A percentile compares a stretch with the other conserved stretches of the same genome.
These are phyloP conservation scores for Chalciporus sp. DNA, from an alignment of 1,284 basidiomycete species.

Conservation along the genomic window DNA sequence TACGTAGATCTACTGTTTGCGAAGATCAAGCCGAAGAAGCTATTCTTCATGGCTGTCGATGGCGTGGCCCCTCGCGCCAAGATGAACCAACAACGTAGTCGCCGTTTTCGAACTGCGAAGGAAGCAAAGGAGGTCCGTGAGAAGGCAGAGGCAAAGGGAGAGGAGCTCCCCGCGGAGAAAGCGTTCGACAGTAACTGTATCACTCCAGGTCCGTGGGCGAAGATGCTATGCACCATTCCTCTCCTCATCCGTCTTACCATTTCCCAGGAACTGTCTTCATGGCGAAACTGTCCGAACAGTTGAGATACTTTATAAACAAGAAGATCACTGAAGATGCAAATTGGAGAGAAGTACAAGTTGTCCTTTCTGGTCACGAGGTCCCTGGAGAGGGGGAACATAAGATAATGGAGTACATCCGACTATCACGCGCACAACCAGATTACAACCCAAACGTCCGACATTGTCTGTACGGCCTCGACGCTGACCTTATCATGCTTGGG, in stretches of 20 bases:
- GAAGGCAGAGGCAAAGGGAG: conserved; percentile 87
- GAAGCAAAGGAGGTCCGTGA: conserved; percentile 88
- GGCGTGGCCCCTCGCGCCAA: conserved; percentile 98
- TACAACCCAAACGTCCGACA: conserved; percentile 95
- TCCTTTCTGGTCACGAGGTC: conserved; percentile 97
- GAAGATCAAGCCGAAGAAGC: conserved; percentile 96
- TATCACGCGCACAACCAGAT: conserved; percentile 91
- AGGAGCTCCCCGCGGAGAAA: conserved; percentile 90
- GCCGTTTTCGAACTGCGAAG: conserved; percentile 94
- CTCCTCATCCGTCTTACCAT: background rate
- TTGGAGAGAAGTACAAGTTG: conserved; percentile 91
- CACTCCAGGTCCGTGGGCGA: conserved; percentile 77
- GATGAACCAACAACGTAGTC: conserved; percentile 98
- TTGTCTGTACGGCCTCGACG: conserved; percentile 97
- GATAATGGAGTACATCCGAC: conserved; percentile 99
- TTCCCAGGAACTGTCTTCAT: conserved; percentile 89
- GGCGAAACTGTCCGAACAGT: conserved; percentile 86
- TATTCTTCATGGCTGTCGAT: conserved; percentile 98
- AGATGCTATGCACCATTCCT: background rate
- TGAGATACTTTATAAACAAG: conserved; percentile 97
- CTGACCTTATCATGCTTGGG: conserved; percentile 98
- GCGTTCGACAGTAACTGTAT: conserved; percentile 99
- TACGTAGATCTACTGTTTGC: conserved; percentile 98
- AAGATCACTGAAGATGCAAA: conserved; percentile 94
- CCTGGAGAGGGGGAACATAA: conserved; percentile 99